phyloP scores from a whole-genome alignment of 1,139 yeast species.

The Yamadazyma dendronema region DNA sequence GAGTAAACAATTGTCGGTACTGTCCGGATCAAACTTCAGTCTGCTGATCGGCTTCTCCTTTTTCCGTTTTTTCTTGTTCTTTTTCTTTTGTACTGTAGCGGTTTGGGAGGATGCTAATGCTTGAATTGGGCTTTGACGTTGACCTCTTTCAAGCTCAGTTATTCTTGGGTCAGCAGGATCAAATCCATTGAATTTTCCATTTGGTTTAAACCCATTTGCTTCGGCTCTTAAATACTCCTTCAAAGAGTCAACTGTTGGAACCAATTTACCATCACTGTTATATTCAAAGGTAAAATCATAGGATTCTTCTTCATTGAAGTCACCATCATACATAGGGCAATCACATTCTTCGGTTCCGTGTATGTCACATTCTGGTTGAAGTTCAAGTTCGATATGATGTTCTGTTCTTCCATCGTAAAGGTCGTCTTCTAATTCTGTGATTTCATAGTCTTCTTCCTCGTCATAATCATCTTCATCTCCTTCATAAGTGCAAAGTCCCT shows the following conservation, averaged over 20 bases:
- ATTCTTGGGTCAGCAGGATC: conserved; percentile 6
- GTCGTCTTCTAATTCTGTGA: conserved; percentile 33
- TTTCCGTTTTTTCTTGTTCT: conserved; percentile 12
- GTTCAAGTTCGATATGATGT: conserved; percentile 45
- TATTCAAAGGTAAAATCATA: conserved; percentile 48
- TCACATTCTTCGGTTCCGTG: conserved; percentile 34
- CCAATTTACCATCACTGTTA: conserved; percentile 41
- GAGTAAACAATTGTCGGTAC: conserved; percentile 14
- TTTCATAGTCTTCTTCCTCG: conserved; percentile 33
- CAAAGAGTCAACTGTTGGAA: conserved; percentile 41
- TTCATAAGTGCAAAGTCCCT: conserved; percentile 29
- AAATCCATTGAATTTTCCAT: conserved; percentile 5
- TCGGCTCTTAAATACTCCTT: conserved; percentile 34
- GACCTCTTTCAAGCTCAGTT: conserved; percentile 7
- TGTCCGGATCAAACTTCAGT: conserved; percentile 13
- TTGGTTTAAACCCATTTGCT: conserved; percentile 23
- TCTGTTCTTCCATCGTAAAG: conserved; percentile 27
- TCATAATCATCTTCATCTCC: conserved; percentile 21
- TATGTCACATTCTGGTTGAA: conserved; percentile 32
- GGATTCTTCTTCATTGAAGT: conserved; percentile 28
- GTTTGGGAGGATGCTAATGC: not conserved
- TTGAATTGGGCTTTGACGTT: not conserved
- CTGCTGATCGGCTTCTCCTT: conserved; percentile 1
- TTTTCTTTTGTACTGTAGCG: conserved; percentile 7
- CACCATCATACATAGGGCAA: conserved; percentile 29